phyloP scores from a whole-genome alignment of 768 basidiomycete species.

The Lentinula edodes region DNA sequence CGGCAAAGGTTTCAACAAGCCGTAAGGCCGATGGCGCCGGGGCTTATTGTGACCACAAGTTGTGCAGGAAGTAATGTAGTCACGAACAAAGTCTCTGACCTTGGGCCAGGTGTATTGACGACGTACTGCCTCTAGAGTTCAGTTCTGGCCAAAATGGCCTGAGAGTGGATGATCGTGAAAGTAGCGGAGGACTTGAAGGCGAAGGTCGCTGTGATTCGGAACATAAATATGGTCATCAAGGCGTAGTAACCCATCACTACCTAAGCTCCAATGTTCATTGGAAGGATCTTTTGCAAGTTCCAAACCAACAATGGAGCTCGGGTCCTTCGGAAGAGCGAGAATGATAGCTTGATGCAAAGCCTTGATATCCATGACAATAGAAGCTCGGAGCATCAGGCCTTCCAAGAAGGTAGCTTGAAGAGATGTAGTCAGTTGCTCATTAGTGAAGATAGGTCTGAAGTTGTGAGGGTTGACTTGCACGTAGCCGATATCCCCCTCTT shows the following conservation, averaged over 20 bases:
- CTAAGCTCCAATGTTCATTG: too few species aligned
- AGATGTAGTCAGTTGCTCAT: background rate
- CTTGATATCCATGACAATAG: background rate
- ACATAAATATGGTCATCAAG: too few species aligned
- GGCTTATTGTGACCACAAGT: constrained; percentile 10
- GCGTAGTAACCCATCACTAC: too few species aligned
- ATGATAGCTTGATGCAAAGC: too few species aligned
- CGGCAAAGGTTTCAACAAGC: constrained; percentile 17
- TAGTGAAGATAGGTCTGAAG: too few species aligned
- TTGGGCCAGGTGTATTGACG: background rate
- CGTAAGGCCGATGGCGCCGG: constrained; percentile 10
- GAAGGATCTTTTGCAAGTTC: too few species aligned
- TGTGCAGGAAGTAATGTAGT: too few species aligned
- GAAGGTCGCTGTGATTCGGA: constrained; percentile 12
- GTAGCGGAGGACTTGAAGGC: constrained; percentile 14
- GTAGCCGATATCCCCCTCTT: too few species aligned
- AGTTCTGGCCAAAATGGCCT: constrained; percentile 24
- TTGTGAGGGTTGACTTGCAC: too few species aligned
- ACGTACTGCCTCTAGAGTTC: too few species aligned
- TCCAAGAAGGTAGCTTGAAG: background rate
- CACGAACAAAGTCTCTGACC: constrained; percentile 11
- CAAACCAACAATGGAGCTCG: too few species aligned
- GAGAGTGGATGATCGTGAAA: constrained; percentile 19
- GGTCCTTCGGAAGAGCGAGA: too few species aligned
- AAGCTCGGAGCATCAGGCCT: background rate